A percentile compares a stretch with the other conserved stretches of the same genome.
These are phyloP conservation scores for Mycena rebaudengoi DNA, from an alignment of 768 basidiomycete genomes.

Conservation along the genomic window DNA sequence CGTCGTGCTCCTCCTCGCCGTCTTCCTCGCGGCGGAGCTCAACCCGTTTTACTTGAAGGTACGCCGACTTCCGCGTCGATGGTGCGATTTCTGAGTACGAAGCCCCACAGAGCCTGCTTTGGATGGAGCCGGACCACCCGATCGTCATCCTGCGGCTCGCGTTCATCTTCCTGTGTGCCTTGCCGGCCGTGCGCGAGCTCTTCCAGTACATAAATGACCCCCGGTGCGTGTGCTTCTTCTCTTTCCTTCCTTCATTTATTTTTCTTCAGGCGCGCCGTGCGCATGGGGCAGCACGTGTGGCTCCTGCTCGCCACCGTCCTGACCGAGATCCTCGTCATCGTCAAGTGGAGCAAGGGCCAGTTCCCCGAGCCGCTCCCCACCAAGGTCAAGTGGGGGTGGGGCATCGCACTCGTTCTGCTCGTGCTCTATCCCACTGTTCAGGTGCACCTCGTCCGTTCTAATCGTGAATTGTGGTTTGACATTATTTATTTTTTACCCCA, in stretches of 20 bases:
- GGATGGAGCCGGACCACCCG: constrained; percentile 93
- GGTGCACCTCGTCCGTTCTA: constrained; percentile 27
- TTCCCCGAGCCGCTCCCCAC: constrained; percentile 71
- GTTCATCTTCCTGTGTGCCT: constrained; percentile 84
- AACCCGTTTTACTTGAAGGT: constrained; percentile 92
- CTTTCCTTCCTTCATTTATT: not conserved
- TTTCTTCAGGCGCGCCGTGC: constrained; percentile 71
- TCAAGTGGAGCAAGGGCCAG: constrained; percentile 83
- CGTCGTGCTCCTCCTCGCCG: constrained; percentile 78
- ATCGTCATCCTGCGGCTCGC: constrained; percentile 78
- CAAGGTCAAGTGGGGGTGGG: constrained; percentile 73
- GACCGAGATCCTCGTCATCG: constrained; percentile 82
- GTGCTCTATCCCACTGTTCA: constrained; percentile 73
- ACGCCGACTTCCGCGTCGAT: constrained; percentile 19
- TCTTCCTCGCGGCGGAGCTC: constrained; percentile 85
- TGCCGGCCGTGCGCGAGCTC: constrained; percentile 85
- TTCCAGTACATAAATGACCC: constrained; percentile 87
- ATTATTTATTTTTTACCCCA: constrained; percentile 9
- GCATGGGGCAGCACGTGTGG: constrained; percentile 93
- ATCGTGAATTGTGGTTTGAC: too few species aligned
- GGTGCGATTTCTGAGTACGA: not conserved
- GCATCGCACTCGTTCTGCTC: constrained; percentile 63
- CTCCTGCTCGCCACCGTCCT: constrained; percentile 84
- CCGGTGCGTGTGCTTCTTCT: constrained; percentile 56
- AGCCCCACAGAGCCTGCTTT: constrained; percentile 60